Percentiles rank a stretch among this genome's conserved stretches.
Evolutionary conservation across 2,329 filamentous ascomycete species (phyloP).

Genomic region (Xylariaceae sp.): DNA sequence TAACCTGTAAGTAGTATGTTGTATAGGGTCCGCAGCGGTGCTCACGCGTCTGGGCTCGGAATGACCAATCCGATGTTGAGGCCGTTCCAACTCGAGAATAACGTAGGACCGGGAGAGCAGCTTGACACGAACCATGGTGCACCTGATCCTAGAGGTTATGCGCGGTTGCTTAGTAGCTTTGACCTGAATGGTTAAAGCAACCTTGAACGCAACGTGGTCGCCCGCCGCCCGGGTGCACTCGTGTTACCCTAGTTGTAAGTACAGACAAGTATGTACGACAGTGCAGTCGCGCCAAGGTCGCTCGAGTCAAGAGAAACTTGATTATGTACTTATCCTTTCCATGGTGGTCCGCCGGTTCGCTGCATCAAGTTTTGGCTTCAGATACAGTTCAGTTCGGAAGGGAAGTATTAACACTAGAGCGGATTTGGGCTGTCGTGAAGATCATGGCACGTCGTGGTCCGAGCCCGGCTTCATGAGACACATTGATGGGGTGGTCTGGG

Average conservation of each 20-base stretch:
- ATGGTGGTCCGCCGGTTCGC: neutral
- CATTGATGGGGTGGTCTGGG: conserved; percentile 3
- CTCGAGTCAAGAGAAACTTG: conserved; percentile 6
- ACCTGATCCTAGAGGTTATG: neutral
- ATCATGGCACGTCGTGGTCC: conserved; percentile 4
- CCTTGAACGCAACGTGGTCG: conserved; percentile 24
- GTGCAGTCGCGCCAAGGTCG: conserved; percentile 7
- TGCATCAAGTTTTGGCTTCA: neutral
- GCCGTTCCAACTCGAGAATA: conserved; percentile 19
- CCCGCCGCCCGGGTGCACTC: conserved; percentile 26
- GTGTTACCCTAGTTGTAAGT: conserved; percentile 11
- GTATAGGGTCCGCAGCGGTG: neutral
- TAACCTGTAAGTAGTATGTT: too few relatives aligned
- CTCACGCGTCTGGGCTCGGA: conserved; percentile 10
- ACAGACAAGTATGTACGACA: conserved; percentile 3
- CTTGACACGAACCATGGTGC: conserved; percentile 11
- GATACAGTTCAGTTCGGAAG: neutral
- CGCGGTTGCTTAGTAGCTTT: too few relatives aligned
- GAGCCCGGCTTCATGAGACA: conserved; percentile 3
- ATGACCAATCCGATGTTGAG: conserved; percentile 11
- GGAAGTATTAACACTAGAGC: neutral
- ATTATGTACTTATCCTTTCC: neutral
- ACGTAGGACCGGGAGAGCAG: conserved; percentile 9
- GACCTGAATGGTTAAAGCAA: neutral
- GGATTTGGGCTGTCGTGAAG: neutral